Evolutionary conservation across 495 filamentous ascomycete species (phyloP).

Genomic region (Cairneyella variabilis): DNA sequence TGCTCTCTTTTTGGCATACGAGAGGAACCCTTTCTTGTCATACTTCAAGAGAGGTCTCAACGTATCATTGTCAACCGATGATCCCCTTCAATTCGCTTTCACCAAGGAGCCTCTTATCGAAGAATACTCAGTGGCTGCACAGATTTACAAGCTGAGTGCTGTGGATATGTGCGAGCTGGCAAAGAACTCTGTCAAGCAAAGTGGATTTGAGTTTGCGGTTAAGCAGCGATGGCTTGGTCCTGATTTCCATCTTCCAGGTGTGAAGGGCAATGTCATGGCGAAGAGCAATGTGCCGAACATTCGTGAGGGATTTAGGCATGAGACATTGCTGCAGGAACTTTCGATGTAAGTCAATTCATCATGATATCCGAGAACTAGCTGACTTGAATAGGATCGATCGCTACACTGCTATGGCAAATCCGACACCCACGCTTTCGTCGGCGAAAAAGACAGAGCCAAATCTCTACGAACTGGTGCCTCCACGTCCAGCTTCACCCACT

Average conservation of each 20-base stretch:
- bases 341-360: conserved; percentile 59
- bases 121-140: conserved; percentile 94
- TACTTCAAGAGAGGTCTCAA: conserved; percentile 95
- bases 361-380: conserved; percentile 11
- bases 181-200: conserved; percentile 90
- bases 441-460: conserved; percentile 22
- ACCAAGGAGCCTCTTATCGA: conserved; percentile 98
- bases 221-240: conserved; percentile 88
- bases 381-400: conserved; percentile 40
- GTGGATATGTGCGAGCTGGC: conserved; percentile 99
- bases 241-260: conserved; percentile 67
- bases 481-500: conserved; percentile 14
- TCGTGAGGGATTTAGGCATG: conserved; percentile 79
- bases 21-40: conserved; percentile 90
- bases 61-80: conserved; percentile 93
- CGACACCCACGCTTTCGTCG: conserved; percentile 12
- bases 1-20: conserved; percentile 92
- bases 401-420: conserved; percentile 34
- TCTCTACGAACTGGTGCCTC: neutral
- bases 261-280: conserved; percentile 79
- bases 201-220: conserved; percentile 83
- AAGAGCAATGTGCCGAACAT: conserved; percentile 97
- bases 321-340: conserved; percentile 77
- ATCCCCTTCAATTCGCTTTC: conserved; percentile 96
- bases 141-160: conserved; percentile 95